phyloP scores from a whole-genome alignment of 1,284 basidiomycete genomes.

The Fomitopsis pinicola region DNA sequence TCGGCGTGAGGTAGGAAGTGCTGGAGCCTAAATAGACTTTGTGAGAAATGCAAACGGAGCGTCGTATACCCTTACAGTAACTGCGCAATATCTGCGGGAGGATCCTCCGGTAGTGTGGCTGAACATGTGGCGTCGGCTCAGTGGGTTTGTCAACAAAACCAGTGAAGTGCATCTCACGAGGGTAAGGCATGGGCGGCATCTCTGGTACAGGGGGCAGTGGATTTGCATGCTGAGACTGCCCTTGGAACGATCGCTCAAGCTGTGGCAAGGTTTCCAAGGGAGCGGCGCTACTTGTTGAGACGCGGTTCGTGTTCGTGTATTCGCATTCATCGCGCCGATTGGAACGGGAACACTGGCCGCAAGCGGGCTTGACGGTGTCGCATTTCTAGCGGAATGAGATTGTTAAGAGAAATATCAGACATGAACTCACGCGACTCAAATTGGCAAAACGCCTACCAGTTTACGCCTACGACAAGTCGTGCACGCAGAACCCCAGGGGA shows the following conservation, averaged over 20 bases:
- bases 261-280: not conserved
- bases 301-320: conserved; percentile 17
- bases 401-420: not conserved
- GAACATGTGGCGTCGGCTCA: not conserved
- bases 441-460: not conserved
- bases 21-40: conserved; percentile 22
- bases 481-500: not conserved
- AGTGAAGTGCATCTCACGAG: not conserved
- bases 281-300: no score
- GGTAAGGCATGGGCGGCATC: not conserved
- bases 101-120: not conserved
- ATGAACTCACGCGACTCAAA: no score
- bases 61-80: conserved; percentile 2
- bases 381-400: not conserved
- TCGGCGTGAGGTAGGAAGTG: conserved; percentile 25
- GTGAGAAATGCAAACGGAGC: not conserved
- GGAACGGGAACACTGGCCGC: conserved; percentile 23
- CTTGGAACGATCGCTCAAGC: not conserved
- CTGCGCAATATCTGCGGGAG: not conserved
- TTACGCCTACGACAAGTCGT: not conserved
- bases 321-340: conserved; percentile 24
- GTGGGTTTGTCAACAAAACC: no score
- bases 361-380: conserved; percentile 15
- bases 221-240: no score
- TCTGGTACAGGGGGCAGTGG: not conserved